phyloP scores from a whole-genome alignment of 352 stramenopile genomes.

The Aphanomyces astaci region DNA sequence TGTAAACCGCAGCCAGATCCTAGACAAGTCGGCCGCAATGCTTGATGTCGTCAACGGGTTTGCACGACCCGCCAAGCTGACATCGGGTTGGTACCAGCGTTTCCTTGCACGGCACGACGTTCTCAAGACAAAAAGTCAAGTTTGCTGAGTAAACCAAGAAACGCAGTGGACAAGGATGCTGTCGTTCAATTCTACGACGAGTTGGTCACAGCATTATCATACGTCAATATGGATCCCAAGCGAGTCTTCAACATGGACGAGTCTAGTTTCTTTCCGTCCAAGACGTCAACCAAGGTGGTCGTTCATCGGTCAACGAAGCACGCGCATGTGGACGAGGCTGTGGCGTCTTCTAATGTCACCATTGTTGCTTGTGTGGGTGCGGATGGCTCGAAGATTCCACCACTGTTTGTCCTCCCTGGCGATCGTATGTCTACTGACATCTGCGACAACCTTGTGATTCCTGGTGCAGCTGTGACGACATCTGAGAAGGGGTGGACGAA shows the following conservation, averaged over 20 bases:
- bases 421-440: not conserved
- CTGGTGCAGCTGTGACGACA: not conserved
- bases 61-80: not conserved
- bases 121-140: not conserved
- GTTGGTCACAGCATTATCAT: not conserved
- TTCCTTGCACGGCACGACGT: not conserved
- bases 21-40: not conserved
- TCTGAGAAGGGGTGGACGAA: constrained; percentile 8
- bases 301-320: not conserved
- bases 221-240: not conserved
- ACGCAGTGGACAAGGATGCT: not conserved
- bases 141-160: not conserved
- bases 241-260: constrained; percentile 12
- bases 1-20: not conserved
- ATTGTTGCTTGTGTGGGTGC: constrained; percentile 1
- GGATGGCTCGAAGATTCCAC: not conserved
- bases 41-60: not conserved
- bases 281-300: not conserved
- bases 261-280: not conserved
- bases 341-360: not conserved
- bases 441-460: not conserved
- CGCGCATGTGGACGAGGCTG: not conserved
- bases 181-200: not conserved
- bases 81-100: not conserved
- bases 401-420: not conserved